A percentile compares a stretch with the other conserved stretches of the same genome.
These are phyloP conservation scores for Cylindrotheca fusiformis DNA, from an alignment of 108 stramenopile species.

Conservation along the genomic window DNA sequence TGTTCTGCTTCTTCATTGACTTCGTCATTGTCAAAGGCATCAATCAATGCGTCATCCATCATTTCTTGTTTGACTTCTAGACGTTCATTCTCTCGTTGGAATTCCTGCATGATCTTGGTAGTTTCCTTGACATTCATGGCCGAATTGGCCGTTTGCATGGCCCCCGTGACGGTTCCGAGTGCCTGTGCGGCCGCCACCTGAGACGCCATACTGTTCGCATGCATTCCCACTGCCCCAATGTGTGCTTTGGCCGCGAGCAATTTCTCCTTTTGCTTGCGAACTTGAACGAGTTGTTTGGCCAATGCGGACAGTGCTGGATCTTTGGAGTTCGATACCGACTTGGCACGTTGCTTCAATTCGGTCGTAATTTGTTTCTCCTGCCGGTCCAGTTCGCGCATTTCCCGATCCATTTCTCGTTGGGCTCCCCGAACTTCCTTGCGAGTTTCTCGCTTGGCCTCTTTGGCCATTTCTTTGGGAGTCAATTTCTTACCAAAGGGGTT, in stretches of 20 bases:
- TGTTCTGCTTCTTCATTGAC: conserved; percentile 77
- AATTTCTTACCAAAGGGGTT: conserved; percentile 16
- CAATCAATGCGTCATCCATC: conserved; percentile 82
- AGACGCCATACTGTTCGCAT: conserved; percentile 63
- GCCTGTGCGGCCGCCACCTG: conserved; percentile 66
- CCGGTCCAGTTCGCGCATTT: conserved; percentile 78
- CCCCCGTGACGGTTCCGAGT: conserved; percentile 52
- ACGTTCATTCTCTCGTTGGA: conserved; percentile 65
- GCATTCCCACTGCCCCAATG: conserved; percentile 79
- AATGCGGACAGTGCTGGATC: conserved; percentile 63
- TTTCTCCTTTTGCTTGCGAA: conserved; percentile 69
- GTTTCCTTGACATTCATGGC: conserved; percentile 74
- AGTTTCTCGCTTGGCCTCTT: conserved; percentile 70
- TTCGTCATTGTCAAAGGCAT: conserved; percentile 79
- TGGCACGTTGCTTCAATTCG: conserved; percentile 78
- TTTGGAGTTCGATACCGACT: conserved; percentile 37
- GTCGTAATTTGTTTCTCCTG: conserved; percentile 65
- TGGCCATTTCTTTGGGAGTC: conserved; percentile 67
- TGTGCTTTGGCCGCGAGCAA: conserved; percentile 64
- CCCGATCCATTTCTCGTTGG: conserved; percentile 82
- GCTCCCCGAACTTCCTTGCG: conserved; percentile 56
- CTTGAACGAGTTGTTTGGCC: conserved; percentile 70
- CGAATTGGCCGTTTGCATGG: conserved; percentile 55
- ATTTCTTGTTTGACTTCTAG: conserved; percentile 73
- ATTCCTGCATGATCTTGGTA: conserved; percentile 67